Conservation (phyloP, 1,284 basidiomycete species). For the Cutaneotrichosporon sp. region DNA sequence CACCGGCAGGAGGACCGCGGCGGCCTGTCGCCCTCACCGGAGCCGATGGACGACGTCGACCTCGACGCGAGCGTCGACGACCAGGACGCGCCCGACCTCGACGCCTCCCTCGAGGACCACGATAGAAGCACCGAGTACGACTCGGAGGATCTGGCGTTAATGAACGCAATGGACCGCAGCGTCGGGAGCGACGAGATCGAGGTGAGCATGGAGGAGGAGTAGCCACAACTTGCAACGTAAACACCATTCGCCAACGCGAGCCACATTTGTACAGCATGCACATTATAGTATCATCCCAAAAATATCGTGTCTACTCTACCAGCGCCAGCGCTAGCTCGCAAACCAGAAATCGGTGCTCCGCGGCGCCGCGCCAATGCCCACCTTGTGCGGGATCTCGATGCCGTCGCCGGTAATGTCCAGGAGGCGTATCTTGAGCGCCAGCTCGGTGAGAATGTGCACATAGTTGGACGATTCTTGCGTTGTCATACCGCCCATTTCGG, state of each 20-base stretch:
- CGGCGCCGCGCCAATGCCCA: slow-evolving; percentile 63
- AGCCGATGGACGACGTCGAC: slow-evolving; percentile 4
- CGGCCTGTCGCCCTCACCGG: slow-evolving; percentile 6
- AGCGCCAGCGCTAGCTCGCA: slow-evolving; percentile 54
- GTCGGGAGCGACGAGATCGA: slow-evolving; percentile 17
- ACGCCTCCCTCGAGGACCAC: slow-evolving; percentile 18
- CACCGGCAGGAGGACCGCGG: slow-evolving; percentile 46
- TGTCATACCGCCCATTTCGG: slow-evolving; percentile 62
- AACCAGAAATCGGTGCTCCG: slow-evolving; percentile 83
- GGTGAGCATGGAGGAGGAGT: slow-evolving; percentile 18
- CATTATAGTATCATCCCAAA: neutral
- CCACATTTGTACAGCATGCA: slow-evolving; percentile 1
- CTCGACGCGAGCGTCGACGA: slow-evolving; percentile 7
- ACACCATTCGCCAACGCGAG: neutral
- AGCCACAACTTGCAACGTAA: neutral
- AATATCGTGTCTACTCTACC: neutral
- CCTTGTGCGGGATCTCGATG: slow-evolving; percentile 73
- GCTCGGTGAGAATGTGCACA: slow-evolving; percentile 76
- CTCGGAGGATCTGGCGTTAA: slow-evolving; percentile 23
- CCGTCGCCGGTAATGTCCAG: slow-evolving; percentile 87
- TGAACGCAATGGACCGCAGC: slow-evolving; percentile 24
- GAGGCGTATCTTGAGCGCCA: slow-evolving; percentile 90
- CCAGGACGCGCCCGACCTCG: slow-evolving; percentile 5
- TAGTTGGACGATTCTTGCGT: slow-evolving; percentile 83
- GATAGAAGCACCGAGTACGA: slow-evolving; percentile 29